phyloP scores from a whole-genome alignment of 495 filamentous ascomycete species.

The Antarctomyces pellizariae region DNA sequence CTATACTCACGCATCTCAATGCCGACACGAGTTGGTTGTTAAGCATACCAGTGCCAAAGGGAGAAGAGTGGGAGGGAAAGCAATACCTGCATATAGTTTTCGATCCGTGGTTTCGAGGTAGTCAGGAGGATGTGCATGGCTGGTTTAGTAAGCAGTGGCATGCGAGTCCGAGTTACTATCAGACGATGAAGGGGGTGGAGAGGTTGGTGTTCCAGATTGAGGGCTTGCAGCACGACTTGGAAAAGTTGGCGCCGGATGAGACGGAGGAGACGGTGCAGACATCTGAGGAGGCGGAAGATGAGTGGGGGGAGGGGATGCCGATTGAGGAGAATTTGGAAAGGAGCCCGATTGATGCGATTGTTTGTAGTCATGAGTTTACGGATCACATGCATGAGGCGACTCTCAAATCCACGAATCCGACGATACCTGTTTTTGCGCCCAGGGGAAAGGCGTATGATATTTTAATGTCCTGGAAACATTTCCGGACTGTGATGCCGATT shows the following conservation, averaged over 20 bases:
- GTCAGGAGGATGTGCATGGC: conserved; percentile 25
- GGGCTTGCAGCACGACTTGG: conserved; percentile 11
- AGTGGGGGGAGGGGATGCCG: conserved; percentile 5
- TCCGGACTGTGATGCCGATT: conserved; percentile 16
- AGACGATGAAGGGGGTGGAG: conserved; percentile 17
- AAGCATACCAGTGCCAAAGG: conserved; percentile 23
- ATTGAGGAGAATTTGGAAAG: conserved; percentile 2
- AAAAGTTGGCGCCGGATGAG: background rate
- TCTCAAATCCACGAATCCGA: conserved; percentile 20
- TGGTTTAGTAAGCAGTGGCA: conserved; percentile 36
- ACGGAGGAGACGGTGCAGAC: background rate
- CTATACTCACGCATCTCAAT: conserved; percentile 31
- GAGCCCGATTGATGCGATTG: conserved; percentile 20
- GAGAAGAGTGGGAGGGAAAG: conserved; percentile 8
- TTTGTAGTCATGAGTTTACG: conserved; percentile 30
- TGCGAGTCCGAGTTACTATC: conserved; percentile 19
- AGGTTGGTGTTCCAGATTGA: conserved; percentile 13
- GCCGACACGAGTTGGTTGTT: conserved; percentile 34
- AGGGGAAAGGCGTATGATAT: conserved; percentile 21
- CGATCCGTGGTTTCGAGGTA: conserved; percentile 29
- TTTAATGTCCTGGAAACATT: conserved; percentile 25
- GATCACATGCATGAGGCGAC: conserved; percentile 33
- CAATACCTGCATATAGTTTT: conserved; percentile 29
- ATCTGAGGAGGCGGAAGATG: conserved; percentile 5
- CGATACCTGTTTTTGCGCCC: conserved; percentile 26